Base-by-base conservation (phyloP, 768 basidiomycete genomes). In the Phlebiopsis gigantea region DNA sequence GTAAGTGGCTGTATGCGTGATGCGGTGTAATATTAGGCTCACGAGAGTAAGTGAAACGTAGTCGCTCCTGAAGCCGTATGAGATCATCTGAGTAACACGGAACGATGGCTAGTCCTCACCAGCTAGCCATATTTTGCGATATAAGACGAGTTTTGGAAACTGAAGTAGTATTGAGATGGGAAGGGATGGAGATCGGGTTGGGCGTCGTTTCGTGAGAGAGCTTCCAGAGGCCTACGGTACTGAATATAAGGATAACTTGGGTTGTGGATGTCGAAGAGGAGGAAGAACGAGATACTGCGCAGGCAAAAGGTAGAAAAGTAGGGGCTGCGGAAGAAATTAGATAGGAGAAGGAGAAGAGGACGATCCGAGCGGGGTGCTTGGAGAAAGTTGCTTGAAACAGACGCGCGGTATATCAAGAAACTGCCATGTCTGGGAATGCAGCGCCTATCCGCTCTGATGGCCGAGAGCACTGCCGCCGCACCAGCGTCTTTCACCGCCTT, bases 31-130 rank as follows among this genome's bases (percentile, higher is more conserved):
- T n/a, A n/a, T n/a, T 14, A 41, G 21, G 44, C 58, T 22, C 45
- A 59, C 58, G 54, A 59, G 41, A 9, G 50, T 50, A 28, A 59
- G 47, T 4, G 57, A 58, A 31, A 58, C 12, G 41, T 58, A 59
- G 48, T 59, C 58, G 26, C 24, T 39, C 58, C 58, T 57, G n/a
- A 19, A 26, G 24, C n/a, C n/a, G n/a, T n/a, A n/a, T 15, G 24
- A 15, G 12, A n/a, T n/a, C 46, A 47, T 26, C 10, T 46, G 24
- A 25, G 24, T 22, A 44, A 22, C 34, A 5, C 14, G 10, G 41
- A 22, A 5, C 12, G 41, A 10, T 17, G 17, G n/a, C 21, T 31
- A 4, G 46, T 1, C 28, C 58, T 45, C 29, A 59, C 58, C 58
- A 59, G 54, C n/a, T 56, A 19, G 58, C 54, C 58, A 59, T 59